phyloP scores from a whole-genome alignment of 805 yeast genomes.

The Candida sphagnicola region DNA sequence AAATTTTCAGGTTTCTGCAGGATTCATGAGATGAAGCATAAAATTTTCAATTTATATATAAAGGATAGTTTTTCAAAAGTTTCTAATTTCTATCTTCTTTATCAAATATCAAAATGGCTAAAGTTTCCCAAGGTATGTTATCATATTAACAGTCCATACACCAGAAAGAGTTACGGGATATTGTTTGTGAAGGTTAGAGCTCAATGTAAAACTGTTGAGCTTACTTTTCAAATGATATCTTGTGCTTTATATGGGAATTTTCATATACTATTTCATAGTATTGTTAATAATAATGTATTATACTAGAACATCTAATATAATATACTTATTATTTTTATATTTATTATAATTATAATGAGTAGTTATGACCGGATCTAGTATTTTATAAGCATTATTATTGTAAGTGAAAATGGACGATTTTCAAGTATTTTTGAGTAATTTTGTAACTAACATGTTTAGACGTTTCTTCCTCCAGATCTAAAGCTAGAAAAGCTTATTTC shows the following conservation, averaged over 20 bases:
- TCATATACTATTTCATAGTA: constrained; percentile 2
- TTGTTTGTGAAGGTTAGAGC: too few species aligned
- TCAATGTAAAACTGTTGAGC: too few species aligned
- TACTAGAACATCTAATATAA: not conserved
- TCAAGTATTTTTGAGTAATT: not conserved
- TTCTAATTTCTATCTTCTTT: not conserved
- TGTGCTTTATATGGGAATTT: not conserved
- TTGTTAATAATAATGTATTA: constrained; percentile 3
- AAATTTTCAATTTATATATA: not conserved
- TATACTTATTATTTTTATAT: constrained; percentile 2
- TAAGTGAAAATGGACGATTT: not conserved
- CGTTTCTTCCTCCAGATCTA: constrained; percentile 99
- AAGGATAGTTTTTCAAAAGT: not conserved
- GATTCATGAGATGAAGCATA: too few species aligned
- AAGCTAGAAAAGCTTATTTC: constrained; percentile 99
- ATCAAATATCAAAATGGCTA: constrained; percentile 50
- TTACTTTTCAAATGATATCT: not conserved
- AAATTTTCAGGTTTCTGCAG: too few species aligned
- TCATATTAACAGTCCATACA: not conserved
- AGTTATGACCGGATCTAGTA: not conserved
- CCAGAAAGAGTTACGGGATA: too few species aligned
- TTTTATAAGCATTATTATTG: not conserved
- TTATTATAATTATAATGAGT: constrained; percentile 3
- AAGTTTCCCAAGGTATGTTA: constrained; percentile 55
- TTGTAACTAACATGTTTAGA: constrained; percentile 53